Conservation (phyloP, 768 basidiomycete species). For the Tephrocybe sp. region DNA sequence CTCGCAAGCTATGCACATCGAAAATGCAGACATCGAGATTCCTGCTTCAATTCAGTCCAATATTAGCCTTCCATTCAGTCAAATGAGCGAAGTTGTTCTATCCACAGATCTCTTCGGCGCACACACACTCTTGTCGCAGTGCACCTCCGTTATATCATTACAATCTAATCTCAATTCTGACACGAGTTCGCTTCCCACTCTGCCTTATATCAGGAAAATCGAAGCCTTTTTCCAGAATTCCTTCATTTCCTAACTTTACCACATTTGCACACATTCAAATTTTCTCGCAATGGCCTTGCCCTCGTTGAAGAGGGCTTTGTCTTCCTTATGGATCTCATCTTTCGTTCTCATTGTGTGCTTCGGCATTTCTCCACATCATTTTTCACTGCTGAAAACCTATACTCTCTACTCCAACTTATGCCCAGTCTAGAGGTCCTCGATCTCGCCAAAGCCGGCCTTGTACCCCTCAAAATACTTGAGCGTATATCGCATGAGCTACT, state of each 20-base stretch:
- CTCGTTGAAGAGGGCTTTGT: too few species aligned
- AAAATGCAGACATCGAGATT: background rate
- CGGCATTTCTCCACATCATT: background rate
- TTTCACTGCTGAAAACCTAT: background rate
- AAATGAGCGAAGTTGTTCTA: background rate
- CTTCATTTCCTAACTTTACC: too few species aligned
- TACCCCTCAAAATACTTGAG: background rate
- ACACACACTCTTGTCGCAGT: background rate
- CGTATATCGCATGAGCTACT: background rate
- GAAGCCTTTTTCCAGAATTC: too few species aligned
- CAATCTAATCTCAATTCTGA: too few species aligned
- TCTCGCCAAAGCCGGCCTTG: background rate
- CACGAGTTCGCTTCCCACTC: too few species aligned
- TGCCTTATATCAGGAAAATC: too few species aligned
- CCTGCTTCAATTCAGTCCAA: background rate
- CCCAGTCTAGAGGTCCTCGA: background rate
- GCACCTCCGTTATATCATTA: background rate
- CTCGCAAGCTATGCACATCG: background rate
- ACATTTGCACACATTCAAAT: background rate
- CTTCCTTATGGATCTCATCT: too few species aligned
- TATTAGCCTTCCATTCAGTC: background rate
- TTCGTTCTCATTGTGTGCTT: conserved; percentile 1
- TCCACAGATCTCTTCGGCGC: background rate
- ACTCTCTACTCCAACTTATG: background rate
- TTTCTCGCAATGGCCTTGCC: background rate